These are phyloP conservation scores for Mycena polygramma DNA, from an alignment of 768 basidiomycete species.

Conservation along the genomic window DNA sequence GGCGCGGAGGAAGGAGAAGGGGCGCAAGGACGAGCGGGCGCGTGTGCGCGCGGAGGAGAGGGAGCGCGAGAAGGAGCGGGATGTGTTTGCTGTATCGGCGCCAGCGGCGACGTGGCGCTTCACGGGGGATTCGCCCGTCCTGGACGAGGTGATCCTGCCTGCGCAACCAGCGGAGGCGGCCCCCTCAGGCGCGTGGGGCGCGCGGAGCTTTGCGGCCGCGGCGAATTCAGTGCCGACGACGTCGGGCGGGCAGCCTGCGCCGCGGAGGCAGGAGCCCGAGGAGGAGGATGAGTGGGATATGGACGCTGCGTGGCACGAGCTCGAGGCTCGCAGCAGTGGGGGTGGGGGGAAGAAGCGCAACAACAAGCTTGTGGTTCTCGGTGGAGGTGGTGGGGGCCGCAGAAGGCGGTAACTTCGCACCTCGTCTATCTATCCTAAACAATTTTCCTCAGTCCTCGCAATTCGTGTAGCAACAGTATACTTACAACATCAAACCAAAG, in stretches of 20 bases:
- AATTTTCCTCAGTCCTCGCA: constrained; percentile 17
- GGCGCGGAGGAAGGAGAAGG: constrained; percentile 83
- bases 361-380: constrained; percentile 78
- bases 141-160: constrained; percentile 44
- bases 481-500: constrained; percentile 14
- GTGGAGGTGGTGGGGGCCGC: constrained; percentile 70
- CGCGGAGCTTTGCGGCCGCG: constrained; percentile 86
- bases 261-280: constrained; percentile 47
- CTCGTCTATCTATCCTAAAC: constrained; percentile 4
- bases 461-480: constrained; percentile 33
- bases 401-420: constrained; percentile 57
- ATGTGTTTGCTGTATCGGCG: constrained; percentile 39
- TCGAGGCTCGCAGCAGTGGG: constrained; percentile 67
- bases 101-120: constrained; percentile 38
- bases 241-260: constrained; percentile 43
- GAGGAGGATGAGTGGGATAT: constrained; percentile 81
- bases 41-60: constrained; percentile 81
- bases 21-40: constrained; percentile 88
- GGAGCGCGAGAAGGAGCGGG: constrained; percentile 71
- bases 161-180: constrained; percentile 36
- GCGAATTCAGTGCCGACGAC: constrained; percentile 63
- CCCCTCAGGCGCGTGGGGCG: constrained; percentile 78
- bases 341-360: constrained; percentile 67
- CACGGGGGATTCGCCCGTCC: constrained; percentile 41
- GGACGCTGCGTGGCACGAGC: constrained; percentile 85